These are phyloP conservation scores for Solanum clarkiae DNA, from an alignment of 257 asterid genomes.

Conservation along the genomic window DNA sequence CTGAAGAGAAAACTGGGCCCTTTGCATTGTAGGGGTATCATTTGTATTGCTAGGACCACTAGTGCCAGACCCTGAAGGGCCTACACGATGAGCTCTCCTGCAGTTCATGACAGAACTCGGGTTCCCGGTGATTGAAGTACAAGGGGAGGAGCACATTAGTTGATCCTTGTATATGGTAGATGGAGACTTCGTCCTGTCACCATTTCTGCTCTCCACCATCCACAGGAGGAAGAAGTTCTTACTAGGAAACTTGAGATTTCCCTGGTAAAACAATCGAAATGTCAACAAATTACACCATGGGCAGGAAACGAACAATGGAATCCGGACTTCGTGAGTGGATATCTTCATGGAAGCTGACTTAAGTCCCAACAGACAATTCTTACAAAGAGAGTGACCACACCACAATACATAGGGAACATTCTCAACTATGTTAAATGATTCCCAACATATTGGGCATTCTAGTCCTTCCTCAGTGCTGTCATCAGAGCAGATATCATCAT, in stretches of 20 bases:
- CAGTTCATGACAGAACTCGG: constrained; percentile 6
- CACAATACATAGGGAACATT: constrained; percentile 81
- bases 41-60: constrained; percentile 2
- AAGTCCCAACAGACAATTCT: constrained; percentile 72
- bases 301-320: constrained; percentile 71
- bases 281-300: constrained; percentile 91
- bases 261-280: constrained; percentile 54
- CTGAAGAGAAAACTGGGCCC: constrained; percentile 47
- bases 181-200: constrained; percentile 49
- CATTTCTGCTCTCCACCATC: constrained; percentile 93
- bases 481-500: constrained; percentile 58
- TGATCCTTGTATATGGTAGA: constrained; percentile 31
- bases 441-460: constrained; percentile 97
- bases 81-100: constrained; percentile 34
- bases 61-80: constrained; percentile 16
- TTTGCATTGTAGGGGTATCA: constrained; percentile 19
- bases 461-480: constrained; percentile 65
- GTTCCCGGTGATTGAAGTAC: constrained; percentile 24
- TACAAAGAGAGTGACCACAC: constrained; percentile 95
- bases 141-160: constrained; percentile 31
- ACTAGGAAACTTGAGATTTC: constrained; percentile 66
- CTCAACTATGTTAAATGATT: constrained; percentile 86
- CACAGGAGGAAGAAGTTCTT: constrained; percentile 80
- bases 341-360: constrained; percentile 50
- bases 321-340: constrained; percentile 50